A percentile compares a stretch with the other conserved stretches of the same genome.
Evolutionary conservation across 2,329 filamentous ascomycete genomes (phyloP).

Genomic region (Neocucurbitaria cava): DNA sequence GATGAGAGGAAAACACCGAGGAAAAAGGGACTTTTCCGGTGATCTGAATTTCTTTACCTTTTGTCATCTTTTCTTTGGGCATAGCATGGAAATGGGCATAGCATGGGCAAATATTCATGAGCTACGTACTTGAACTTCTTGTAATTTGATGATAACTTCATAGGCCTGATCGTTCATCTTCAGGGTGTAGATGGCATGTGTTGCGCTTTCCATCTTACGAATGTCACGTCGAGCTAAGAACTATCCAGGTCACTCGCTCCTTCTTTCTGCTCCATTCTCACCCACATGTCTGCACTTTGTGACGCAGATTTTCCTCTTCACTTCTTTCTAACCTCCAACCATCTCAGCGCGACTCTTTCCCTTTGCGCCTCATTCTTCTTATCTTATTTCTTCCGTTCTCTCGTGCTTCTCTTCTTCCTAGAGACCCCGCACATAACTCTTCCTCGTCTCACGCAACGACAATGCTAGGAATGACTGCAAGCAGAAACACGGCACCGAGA

Average conservation of each 20-base stretch:
- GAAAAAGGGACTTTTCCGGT: slow-evolving; percentile 30
- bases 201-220: neutral
- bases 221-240: neutral
- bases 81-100: neutral
- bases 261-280: neutral
- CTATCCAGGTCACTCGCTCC: neutral
- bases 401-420: too few relatives aligned
- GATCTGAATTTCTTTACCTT: neutral
- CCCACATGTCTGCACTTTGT: too few relatives aligned
- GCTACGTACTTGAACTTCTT: neutral
- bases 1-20: slow-evolving; percentile 24
- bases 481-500: neutral
- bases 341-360: neutral
- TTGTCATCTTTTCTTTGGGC: neutral
- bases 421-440: too few relatives aligned
- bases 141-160: neutral
- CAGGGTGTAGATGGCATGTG: neutral
- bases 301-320: too few relatives aligned
- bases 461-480: neutral
- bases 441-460: too few relatives aligned
- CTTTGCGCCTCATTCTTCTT: too few relatives aligned
- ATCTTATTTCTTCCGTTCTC: too few relatives aligned
- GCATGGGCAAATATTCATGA: neutral
- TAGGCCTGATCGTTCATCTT: neutral
- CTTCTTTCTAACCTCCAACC: neutral